Percentiles rank a stretch among this genome's conserved stretches.
phyloP scores from a whole-genome alignment of 164 flowering plant genomes.

The Kalanchoe fedtschenkoi region DNA sequence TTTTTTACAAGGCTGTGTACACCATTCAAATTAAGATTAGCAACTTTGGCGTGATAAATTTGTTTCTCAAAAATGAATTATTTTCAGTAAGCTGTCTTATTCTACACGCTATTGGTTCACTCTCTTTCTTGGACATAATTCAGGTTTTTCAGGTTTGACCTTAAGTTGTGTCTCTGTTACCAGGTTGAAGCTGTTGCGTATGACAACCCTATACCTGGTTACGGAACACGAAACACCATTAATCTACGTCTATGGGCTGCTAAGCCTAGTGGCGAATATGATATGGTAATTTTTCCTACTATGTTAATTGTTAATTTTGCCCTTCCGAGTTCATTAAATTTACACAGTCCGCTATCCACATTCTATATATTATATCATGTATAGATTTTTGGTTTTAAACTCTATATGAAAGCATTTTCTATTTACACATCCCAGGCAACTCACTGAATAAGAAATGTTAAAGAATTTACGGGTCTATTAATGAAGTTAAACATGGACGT shows the following conservation, averaged over 20 bases:
- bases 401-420: too few species aligned
- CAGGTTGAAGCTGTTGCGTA: slow-evolving; percentile 61
- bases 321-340: too few species aligned
- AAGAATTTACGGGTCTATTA: too few species aligned
- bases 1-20: not conserved
- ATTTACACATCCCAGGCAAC: too few species aligned
- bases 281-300: slow-evolving; percentile 29
- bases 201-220: slow-evolving; percentile 62
- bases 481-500: not conserved
- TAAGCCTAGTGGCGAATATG: slow-evolving; percentile 43
- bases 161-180: slow-evolving; percentile 2
- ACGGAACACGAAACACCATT: slow-evolving; percentile 45
- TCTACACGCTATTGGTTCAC: not conserved
- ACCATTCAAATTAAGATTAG: not conserved
- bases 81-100: not conserved
- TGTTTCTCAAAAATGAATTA: not conserved
- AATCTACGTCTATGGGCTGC: slow-evolving; percentile 61
- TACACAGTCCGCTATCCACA: too few species aligned
- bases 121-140: not conserved
- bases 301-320: not conserved
- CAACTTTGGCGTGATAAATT: not conserved
- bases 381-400: too few species aligned
- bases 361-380: too few species aligned
- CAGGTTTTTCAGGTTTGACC: not conserved
- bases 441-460: too few species aligned